Conservation (phyloP, 257 asterid genomes). For the Linaria vulgaris region DNA sequence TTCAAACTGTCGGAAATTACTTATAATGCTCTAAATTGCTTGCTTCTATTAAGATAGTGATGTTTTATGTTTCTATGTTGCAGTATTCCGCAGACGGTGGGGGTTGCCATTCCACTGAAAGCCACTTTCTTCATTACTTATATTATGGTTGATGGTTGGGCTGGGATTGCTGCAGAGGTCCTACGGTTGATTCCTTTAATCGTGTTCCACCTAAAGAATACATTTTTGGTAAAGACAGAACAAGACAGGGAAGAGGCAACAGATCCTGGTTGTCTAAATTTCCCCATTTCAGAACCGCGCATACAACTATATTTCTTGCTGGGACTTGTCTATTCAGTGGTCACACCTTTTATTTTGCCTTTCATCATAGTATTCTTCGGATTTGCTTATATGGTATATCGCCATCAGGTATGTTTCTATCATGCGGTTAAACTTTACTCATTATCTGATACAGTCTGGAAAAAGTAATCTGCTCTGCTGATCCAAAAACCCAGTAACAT, state of each 20-base stretch:
- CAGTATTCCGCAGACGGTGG: slow-evolving; percentile 82
- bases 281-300: slow-evolving; percentile 63
- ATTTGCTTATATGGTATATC: slow-evolving; percentile 66
- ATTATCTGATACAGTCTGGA: neutral
- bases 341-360: slow-evolving; percentile 78
- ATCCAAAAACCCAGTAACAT: neutral
- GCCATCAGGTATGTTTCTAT: slow-evolving; percentile 67
- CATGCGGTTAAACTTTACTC: neutral
- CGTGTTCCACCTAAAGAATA: slow-evolving; percentile 60
- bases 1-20: neutral
- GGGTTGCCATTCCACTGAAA: slow-evolving; percentile 78
- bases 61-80: slow-evolving; percentile 18
- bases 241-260: slow-evolving; percentile 69
- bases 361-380: slow-evolving; percentile 81
- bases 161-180: slow-evolving; percentile 80
- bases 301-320: slow-evolving; percentile 75
- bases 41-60: neutral
- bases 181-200: slow-evolving; percentile 64
- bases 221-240: slow-evolving; percentile 72
- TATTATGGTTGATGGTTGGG: slow-evolving; percentile 95
- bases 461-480: neutral
- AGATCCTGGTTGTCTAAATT: slow-evolving; percentile 64
- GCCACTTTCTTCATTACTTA: slow-evolving; percentile 87
- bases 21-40: neutral
- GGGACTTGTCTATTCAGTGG: slow-evolving; percentile 68